phyloP scores from a whole-genome alignment of 116 monocot species.

The Papilionanthe hybrid region DNA sequence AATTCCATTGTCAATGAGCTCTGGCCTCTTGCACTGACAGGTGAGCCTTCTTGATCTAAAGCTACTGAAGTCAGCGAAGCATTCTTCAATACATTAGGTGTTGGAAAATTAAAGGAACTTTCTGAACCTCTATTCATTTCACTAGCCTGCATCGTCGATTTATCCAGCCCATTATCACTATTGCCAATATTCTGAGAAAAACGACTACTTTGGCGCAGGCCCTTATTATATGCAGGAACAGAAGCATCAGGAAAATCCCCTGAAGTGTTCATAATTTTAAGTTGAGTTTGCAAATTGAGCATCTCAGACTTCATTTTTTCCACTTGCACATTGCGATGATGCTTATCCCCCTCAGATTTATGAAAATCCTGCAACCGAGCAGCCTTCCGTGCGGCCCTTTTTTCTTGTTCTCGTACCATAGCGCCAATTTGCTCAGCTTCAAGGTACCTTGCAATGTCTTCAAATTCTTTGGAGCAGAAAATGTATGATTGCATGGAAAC shows the following conservation, averaged over 20 bases:
- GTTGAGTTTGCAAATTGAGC: slow-evolving; percentile 82
- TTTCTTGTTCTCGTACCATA: slow-evolving; percentile 92
- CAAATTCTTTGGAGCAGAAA: slow-evolving; percentile 78
- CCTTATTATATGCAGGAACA: slow-evolving; percentile 36
- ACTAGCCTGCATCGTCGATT: background rate
- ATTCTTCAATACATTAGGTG: slow-evolving; percentile 30
- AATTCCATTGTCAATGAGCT: slow-evolving; percentile 29
- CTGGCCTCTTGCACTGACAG: slow-evolving; percentile 38
- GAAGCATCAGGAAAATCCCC: slow-evolving; percentile 22
- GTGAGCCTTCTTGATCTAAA: slow-evolving; percentile 36
- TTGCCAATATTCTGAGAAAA: slow-evolving; percentile 16
- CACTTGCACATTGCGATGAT: slow-evolving; percentile 73
- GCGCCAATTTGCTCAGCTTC: slow-evolving; percentile 91
- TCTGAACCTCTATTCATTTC: slow-evolving; percentile 14
- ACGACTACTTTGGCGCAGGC: slow-evolving; percentile 52
- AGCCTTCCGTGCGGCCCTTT: slow-evolving; percentile 85
- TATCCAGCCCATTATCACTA: slow-evolving; percentile 11
- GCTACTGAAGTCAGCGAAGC: slow-evolving; percentile 12
- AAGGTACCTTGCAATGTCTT: slow-evolving; percentile 91
- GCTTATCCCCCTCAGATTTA: slow-evolving; percentile 76
- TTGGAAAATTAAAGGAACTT: slow-evolving; percentile 36
- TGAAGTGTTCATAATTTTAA: slow-evolving; percentile 53
- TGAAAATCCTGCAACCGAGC: slow-evolving; percentile 80
- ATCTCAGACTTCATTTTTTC: slow-evolving; percentile 99
- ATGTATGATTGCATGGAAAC: slow-evolving; percentile 93